A percentile compares a stretch with the other conserved stretches of the same genome.
Conservation (phyloP, 257 asterid genomes). For the Phtheirospermum japonicum region DNA sequence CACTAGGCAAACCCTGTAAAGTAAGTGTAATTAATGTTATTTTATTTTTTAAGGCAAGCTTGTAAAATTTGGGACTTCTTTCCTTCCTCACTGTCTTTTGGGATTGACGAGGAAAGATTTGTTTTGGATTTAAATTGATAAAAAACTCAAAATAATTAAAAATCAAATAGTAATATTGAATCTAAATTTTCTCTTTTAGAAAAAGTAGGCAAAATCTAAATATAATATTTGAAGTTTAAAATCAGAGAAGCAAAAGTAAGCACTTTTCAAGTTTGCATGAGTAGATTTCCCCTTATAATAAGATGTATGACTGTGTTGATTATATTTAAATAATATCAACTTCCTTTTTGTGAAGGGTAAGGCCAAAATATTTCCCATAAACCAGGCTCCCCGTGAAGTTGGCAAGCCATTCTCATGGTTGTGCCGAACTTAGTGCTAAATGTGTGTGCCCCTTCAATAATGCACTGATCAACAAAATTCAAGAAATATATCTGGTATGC, state of each 20-base stretch:
- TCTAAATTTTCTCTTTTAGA: background rate
- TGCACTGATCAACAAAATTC: background rate
- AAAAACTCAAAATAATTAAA: background rate
- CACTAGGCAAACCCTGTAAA: slow-evolving; percentile 45
- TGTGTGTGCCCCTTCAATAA: background rate
- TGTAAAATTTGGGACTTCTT: slow-evolving; percentile 14
- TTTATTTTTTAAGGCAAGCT: background rate
- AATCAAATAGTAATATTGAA: no score
- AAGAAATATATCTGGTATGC: no score
- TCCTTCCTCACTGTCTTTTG: background rate
- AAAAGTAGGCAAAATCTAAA: background rate
- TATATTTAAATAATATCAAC: background rate
- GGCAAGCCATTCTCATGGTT: background rate
- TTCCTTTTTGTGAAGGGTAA: background rate
- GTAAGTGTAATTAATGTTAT: no score
- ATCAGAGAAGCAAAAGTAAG: background rate
- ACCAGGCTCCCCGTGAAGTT: background rate
- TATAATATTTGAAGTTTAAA: background rate
- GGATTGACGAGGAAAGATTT: background rate
- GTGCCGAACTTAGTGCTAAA: background rate
- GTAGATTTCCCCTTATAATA: background rate
- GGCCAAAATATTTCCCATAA: background rate
- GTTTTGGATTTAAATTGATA: background rate
- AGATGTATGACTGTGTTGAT: background rate
- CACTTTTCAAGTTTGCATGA: slow-evolving; percentile 1